Conservation (phyloP, 1,284 basidiomycete genomes). For the Inonotus obliquus region DNA sequence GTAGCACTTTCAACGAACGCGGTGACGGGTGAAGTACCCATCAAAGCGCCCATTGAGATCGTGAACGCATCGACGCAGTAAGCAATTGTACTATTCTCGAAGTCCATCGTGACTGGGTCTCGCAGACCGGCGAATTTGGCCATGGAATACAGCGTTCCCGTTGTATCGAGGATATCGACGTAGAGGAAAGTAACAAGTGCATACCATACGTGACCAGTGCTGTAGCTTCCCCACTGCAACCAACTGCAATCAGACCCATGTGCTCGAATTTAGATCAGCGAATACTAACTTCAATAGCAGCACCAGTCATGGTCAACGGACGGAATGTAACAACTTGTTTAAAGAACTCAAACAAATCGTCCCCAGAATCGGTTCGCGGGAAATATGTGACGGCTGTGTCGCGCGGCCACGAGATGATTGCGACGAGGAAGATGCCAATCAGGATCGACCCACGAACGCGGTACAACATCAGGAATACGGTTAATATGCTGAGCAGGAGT, state of each 20-base stretch:
- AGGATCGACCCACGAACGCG: conserved; percentile 83
- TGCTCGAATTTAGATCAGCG: conserved; percentile 8
- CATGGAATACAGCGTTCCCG: conserved; percentile 83
- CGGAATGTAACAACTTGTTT: conserved; percentile 82
- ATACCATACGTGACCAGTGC: conserved; percentile 80
- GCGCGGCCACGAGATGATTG: conserved; percentile 86
- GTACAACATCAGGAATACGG: conserved; percentile 79
- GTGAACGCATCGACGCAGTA: conserved; percentile 82
- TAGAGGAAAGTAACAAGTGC: conserved; percentile 86
- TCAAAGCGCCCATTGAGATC: conserved; percentile 77
- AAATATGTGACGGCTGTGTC: conserved; percentile 78
- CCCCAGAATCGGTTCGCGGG: conserved; percentile 66
- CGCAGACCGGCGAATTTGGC: conserved; percentile 88
- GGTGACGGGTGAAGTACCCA: conserved; percentile 86
- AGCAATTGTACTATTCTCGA: conserved; percentile 81
- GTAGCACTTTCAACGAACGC: conserved; percentile 85
- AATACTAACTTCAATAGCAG: conserved; percentile 57
- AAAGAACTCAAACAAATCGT: conserved; percentile 81
- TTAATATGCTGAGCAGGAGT: conserved; percentile 51
- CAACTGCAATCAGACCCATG: conserved; percentile 3
- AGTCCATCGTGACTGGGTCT: conserved; percentile 81
- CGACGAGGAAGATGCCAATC: conserved; percentile 81
- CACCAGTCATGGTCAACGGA: conserved; percentile 55
- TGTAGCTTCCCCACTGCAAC: conserved; percentile 43
- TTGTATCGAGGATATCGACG: conserved; percentile 73